Base-by-base conservation (phyloP, 352 stramenopile species). In the Globisporangium viniferum region DNA sequence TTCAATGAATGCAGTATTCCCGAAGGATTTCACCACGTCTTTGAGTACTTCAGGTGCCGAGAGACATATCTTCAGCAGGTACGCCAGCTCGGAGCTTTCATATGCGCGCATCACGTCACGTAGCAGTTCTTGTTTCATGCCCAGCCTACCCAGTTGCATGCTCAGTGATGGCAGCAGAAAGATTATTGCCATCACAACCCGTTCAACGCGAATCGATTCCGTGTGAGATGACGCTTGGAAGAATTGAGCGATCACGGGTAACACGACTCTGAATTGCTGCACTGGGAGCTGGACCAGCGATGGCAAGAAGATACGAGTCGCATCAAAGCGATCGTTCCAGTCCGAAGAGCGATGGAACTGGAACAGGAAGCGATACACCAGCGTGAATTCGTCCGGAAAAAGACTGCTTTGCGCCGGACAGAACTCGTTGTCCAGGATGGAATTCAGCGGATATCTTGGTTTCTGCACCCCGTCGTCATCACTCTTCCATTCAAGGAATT, bases 41-140 rank as follows among this genome's bases (percentile, higher is more conserved):
- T 79, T 66, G 49, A 95, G 51, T 0, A 90, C 80, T 4, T 81
- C 79, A 1, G 87, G 85, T 1, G 82, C 71, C 0, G 68, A 67
- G 5, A 95, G 62, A 27, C 73, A 89, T 5, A 83, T 66, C 66
- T 82, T 78, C 3, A 81, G 31, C 0, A 84, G 14, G 12, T 62
- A 65, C 5, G 75, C 68, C 18, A 93, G 54, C 1, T 83, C 75
- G 1, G 73, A 74, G 22, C 67, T 75, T 56, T 95, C 87, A 65
- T 92, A 95, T 2, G 88, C 66, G 8, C 75, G 74, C 15, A 92
- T 35, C 2, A 90, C 65, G 39, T 86, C 75, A 27, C 75, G 71
- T 7, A 89, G 62, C 9, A 90, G 55, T 56, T 86, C 75, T 1
- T 69, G 56, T 33, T 59, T 64, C 68, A 69, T 68, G 0, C 69